A percentile compares a stretch with the other conserved stretches of the same genome.
phyloP scores from a whole-genome alignment of 2,329 filamentous ascomycete species.

The Dactylellina sp. region DNA sequence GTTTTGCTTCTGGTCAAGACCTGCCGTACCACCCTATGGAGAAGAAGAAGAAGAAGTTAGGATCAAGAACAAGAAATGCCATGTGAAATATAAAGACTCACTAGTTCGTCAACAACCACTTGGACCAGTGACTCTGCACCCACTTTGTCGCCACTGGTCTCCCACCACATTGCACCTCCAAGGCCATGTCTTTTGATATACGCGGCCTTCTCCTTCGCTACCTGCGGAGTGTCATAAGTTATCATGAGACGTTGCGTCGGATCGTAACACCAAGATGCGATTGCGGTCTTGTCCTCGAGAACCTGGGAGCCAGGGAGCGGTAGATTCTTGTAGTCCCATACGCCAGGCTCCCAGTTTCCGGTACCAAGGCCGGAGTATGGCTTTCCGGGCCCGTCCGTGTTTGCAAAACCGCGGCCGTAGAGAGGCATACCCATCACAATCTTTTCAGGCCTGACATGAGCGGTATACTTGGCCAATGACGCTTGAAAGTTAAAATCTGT shows the following conservation, averaged over 20 bases:
- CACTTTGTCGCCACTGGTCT: conserved; percentile 80
- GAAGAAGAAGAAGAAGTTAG: conserved; percentile 2
- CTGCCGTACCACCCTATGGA: conserved; percentile 21
- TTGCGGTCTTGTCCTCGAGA: conserved; percentile 71
- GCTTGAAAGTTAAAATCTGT: conserved; percentile 83
- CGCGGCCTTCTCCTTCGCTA: conserved; percentile 76
- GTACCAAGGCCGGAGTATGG: conserved; percentile 78
- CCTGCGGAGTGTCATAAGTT: conserved; percentile 78
- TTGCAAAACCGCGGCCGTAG: conserved; percentile 86
- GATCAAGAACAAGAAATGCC: neutral
- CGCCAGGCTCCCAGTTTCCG: conserved; percentile 85
- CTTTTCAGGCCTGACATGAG: conserved; percentile 74
- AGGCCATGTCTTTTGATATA: conserved; percentile 76
- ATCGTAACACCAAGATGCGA: conserved; percentile 84
- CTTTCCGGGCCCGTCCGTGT: conserved; percentile 79
- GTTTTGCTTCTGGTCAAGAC: conserved; percentile 28
- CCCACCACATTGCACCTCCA: conserved; percentile 98
- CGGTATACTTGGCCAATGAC: conserved; percentile 77
- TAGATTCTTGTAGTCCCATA: conserved; percentile 90
- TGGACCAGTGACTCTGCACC: conserved; percentile 42
- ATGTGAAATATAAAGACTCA: conserved; percentile 18
- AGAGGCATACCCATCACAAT: conserved; percentile 92
- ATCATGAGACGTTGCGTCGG: conserved; percentile 74
- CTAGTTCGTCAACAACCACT: conserved; percentile 30
- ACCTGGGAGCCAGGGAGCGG: conserved; percentile 76